A percentile compares a stretch with the other conserved stretches of the same genome.
Conservation (phyloP, 2,329 filamentous ascomycete genomes). For the Dactylellina cionopaga region DNA sequence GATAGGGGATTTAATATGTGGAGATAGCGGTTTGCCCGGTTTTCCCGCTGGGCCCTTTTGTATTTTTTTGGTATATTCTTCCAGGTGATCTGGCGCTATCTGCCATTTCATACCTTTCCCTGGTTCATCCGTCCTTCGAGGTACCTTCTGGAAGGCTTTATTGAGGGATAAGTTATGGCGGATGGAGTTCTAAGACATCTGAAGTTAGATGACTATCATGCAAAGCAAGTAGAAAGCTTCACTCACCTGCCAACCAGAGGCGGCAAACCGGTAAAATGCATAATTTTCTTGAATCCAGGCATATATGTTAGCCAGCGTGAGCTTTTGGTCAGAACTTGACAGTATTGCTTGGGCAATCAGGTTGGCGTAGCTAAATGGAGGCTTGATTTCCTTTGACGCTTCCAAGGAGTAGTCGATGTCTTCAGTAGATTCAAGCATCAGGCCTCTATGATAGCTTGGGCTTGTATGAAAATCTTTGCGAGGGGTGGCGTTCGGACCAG, state of each 20-base stretch:
- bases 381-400: conserved; percentile 88
- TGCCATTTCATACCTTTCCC: conserved; percentile 99
- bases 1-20: conserved; percentile 39
- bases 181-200: conserved; percentile 79
- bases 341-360: conserved; percentile 97
- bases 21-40: conserved; percentile 50
- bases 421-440: conserved; percentile 67
- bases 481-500: conserved; percentile 19
- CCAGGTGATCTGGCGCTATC: conserved; percentile 81
- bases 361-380: conserved; percentile 94
- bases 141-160: conserved; percentile 92
- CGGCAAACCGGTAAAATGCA: conserved; percentile 87
- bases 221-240: not conserved
- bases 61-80: conserved; percentile 82
- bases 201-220: conserved; percentile 4
- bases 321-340: conserved; percentile 83
- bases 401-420: conserved; percentile 82
- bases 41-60: conserved; percentile 53
- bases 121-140: conserved; percentile 90
- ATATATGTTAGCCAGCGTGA: conserved; percentile 93
- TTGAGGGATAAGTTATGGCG: conserved; percentile 95
- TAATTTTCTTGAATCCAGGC: conserved; percentile 90
- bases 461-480: conserved; percentile 62
- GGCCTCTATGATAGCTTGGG: conserved; percentile 64
- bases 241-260: conserved; percentile 89